Base-by-base conservation (phyloP, 148 eudicot genomes). In the Beta vulgaris region DNA sequence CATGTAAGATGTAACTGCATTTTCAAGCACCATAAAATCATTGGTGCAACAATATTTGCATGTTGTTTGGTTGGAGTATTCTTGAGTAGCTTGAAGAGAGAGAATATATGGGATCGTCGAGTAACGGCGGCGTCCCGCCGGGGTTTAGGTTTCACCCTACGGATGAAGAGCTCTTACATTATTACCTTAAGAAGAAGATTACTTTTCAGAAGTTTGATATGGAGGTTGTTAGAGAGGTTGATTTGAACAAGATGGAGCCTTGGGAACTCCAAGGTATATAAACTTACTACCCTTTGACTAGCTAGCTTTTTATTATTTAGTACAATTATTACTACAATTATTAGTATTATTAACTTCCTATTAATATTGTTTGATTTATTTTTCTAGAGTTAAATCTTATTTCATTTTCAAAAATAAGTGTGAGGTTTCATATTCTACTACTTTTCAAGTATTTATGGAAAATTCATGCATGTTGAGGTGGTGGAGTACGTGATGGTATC, bases 111-210 rank as follows among this genome's bases (percentile, higher is more conserved):
- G 78, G 75, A 28, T 63, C 76, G 57, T 64, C 79, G 15, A 85
- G 80, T 46, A 76, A 81, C 9, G 96, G 96, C 2, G 98, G 97
- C 0, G 97, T 94, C 44, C 98, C 98, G 9, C 98, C 98, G 6
- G 98, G 98, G 57, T 94, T 94, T 69, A 74, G 98, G 78, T 94
- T 94, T 58, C 98, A 94, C 62, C 98, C 98, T 16, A 91, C 98
- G 6, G 98, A 94, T 46, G 98, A 94, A 68, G 98, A 94, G 85
- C 89, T 94, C 39, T 86, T 94, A 55, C 96, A 90, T 65, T 91
- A 87, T 78, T 94, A 94, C 82, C 82, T 94, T 81, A 94, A 94
- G 97, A 94, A 88, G 91, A 94, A 94, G 81, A 69, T 94, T 21
- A 75, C 84, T 0, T 93, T 87, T 77, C 85, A 93, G 42, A 91